Evolutionary conservation across 225 moss, liverwort and hornwort genomes (phyloP).

Genomic region (Bryum argenteum): DNA sequence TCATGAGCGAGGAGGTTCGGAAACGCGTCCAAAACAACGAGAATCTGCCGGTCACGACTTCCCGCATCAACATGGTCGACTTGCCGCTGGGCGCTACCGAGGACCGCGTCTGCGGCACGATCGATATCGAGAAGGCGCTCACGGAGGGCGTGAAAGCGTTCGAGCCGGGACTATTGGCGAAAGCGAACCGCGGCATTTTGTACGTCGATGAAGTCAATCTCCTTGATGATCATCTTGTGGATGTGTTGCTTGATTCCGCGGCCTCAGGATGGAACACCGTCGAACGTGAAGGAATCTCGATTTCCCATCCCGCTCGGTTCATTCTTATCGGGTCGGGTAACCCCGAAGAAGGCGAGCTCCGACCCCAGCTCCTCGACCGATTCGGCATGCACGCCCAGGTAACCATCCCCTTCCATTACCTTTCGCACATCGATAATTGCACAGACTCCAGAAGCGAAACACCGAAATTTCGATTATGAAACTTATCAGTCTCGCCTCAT

Average conservation of each 20-base stretch:
- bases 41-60: conserved; percentile 46
- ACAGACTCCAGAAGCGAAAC: too few relatives aligned
- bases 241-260: conserved; percentile 75
- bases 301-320: conserved; percentile 78
- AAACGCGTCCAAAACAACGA: conserved; percentile 47
- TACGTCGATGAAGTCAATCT: conserved; percentile 88
- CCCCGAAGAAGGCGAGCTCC: conserved; percentile 80
- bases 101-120: conserved; percentile 89
- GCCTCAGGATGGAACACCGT: conserved; percentile 93
- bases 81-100: conserved; percentile 79
- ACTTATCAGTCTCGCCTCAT: too few relatives aligned
- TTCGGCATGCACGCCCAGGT: conserved; percentile 93
- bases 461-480: too few relatives aligned
- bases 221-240: conserved; percentile 83
- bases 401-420: conserved; percentile 20
- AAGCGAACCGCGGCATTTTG: conserved; percentile 81
- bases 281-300: conserved; percentile 84
- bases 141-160: conserved; percentile 92
- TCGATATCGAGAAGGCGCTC: conserved; percentile 89
- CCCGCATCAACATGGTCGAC: conserved; percentile 89
- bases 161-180: conserved; percentile 79
- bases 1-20: conserved; percentile 85
- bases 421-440: too few relatives aligned
- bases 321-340: conserved; percentile 85
- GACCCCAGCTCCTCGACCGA: conserved; percentile 77